phyloP scores from a whole-genome alignment of 257 asterid species.

The Przewalskia tangutica region DNA sequence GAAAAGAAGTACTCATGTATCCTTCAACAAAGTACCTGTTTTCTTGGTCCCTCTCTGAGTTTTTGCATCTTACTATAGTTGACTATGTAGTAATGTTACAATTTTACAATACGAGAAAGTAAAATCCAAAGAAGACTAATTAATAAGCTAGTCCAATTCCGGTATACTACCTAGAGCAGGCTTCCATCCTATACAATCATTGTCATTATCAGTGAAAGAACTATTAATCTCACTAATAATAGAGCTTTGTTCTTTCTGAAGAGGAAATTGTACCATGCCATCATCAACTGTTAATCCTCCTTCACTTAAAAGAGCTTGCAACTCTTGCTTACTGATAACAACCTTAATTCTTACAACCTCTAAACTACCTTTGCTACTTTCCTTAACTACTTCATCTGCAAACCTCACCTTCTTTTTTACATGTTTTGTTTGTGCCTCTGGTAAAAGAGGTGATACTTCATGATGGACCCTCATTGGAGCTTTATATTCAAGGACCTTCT shows the following conservation, averaged over 20 bases:
- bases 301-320: conserved; percentile 36
- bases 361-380: conserved; percentile 12
- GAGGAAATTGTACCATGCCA: conserved; percentile 22
- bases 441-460: conserved; percentile 31
- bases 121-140: neutral
- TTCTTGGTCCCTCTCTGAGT: neutral
- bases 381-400: conserved; percentile 24
- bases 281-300: conserved; percentile 41
- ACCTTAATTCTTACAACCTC: conserved; percentile 62
- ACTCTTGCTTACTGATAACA: conserved; percentile 55
- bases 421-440: conserved; percentile 12
- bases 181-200: conserved; percentile 7
- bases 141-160: neutral
- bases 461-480: conserved; percentile 36
- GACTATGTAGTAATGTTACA: neutral
- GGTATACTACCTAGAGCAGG: neutral
- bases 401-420: conserved; percentile 21
- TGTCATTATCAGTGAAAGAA: neutral
- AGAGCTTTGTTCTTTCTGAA: conserved; percentile 13
- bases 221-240: neutral
- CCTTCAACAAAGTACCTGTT: neutral
- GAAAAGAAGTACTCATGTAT: neutral
- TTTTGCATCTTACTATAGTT: neutral
- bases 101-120: neutral
- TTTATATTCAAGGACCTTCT: conserved; percentile 43